Base-by-base conservation (phyloP, 441 rosid genomes). In the Melastoma candidum region DNA sequence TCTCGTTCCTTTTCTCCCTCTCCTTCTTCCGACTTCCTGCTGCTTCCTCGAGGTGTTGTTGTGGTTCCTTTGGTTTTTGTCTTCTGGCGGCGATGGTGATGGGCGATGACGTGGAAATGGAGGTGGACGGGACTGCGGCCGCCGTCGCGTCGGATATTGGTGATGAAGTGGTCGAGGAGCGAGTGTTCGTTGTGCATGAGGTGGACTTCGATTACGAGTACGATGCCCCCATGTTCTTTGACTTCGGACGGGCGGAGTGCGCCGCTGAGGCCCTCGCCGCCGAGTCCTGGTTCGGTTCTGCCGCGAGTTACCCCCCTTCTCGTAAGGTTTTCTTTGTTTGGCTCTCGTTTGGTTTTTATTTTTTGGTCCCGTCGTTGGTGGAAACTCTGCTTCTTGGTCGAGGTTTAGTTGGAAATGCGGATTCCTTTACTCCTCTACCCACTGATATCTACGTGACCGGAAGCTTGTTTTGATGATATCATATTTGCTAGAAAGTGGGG, bases 121-220 rank as follows among this genome's bases (percentile, higher is more conserved):
- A 47, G 26, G 26, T 26, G 12, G 26, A 51, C 61, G 58, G 14
- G 51, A 65, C 27, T 54, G 49, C 49, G 71, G 71, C 64, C 26
- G 69, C 60, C 44, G 77, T 65, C 12, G 71, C 59, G 71, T 17
- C 22, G 22, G 22, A 17, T 17, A 17, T 17, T 17, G 22, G 22
- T 17, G 22, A 17, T 17, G 22, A 17, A 17, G 87, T 74, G 61
- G 53, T 39, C 2, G 70, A 64, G 56, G 64, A 78, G 7, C 41
- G 8, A 11, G 75, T 77, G 54, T 83, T 77, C 47, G 85, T 81
- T 48, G 93, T 73, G 46, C 79, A 69, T 45, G 90, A 83, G 58
- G 53, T 85, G 57, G 97, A 90, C 73, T 65, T 81, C 13, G 85
- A 78, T 51, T 90, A 85, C 73, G 97, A 90, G 82, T 90, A 81